Conservation (phyloP, 106 monocot genomes). For the Allium cepa region DNA sequence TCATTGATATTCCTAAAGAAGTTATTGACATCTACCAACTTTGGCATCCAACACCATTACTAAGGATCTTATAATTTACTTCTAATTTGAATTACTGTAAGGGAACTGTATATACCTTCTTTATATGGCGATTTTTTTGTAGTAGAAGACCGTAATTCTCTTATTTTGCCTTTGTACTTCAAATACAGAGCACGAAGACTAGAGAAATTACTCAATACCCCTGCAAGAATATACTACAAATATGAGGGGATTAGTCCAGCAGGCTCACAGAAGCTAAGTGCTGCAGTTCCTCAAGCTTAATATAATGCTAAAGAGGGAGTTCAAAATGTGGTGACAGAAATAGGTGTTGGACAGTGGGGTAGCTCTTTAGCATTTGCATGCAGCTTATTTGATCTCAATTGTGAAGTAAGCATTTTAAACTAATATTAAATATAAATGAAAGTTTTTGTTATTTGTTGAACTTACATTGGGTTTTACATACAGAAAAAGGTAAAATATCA, state of each 20-base stretch:
- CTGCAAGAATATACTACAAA: constrained; percentile 89
- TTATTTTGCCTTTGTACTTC: too few relatives aligned
- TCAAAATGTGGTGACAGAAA: constrained; percentile 78
- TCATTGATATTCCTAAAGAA: constrained; percentile 97
- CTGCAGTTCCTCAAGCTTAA: constrained; percentile 79
- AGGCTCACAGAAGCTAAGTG: constrained; percentile 81
- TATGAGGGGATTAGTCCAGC: constrained; percentile 90
- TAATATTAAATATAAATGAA: too few relatives aligned
- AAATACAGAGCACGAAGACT: too few relatives aligned
- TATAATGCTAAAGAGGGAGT: constrained; percentile 70
- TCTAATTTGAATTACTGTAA: too few relatives aligned
- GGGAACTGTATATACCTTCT: not conserved
- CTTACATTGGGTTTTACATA: too few relatives aligned
- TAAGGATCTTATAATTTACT: too few relatives aligned
- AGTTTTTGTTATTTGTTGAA: too few relatives aligned
- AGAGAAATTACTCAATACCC: constrained; percentile 59
- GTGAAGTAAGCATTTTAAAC: too few relatives aligned
- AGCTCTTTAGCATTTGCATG: constrained; percentile 70
- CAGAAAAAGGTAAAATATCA: too few relatives aligned
- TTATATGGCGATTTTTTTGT: constrained; percentile 56
- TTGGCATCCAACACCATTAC: too few relatives aligned
- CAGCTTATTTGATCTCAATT: too few relatives aligned
- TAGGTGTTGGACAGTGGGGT: constrained; percentile 88
- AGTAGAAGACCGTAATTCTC: not conserved
- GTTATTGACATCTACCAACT: constrained; percentile 4